Evolutionary conservation across 306 rosid species (phyloP).

Genomic region (Astragalus membranaceus): DNA sequence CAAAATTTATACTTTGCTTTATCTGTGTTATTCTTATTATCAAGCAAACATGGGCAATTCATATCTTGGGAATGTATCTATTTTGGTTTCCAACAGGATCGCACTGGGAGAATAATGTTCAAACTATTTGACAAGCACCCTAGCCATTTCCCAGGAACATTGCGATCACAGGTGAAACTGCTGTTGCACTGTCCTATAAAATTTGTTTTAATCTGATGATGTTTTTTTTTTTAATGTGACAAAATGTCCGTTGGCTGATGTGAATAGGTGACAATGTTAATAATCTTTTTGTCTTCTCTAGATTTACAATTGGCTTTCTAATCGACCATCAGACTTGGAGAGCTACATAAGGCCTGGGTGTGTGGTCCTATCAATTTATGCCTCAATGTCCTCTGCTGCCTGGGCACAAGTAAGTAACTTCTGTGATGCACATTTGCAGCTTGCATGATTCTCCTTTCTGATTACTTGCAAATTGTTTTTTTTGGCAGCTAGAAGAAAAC

Average conservation of each 20-base stretch:
- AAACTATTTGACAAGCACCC: constrained; percentile 92
- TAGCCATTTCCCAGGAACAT: constrained; percentile 66
- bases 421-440: constrained; percentile 10
- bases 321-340: constrained; percentile 86
- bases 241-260: neutral
- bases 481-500: constrained; percentile 70
- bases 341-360: constrained; percentile 96
- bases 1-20: neutral
- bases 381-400: constrained; percentile 58
- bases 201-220: neutral
- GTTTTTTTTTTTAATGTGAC: neutral
- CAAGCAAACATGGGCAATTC: neutral
- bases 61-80: constrained; percentile 4
- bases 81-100: constrained; percentile 49
- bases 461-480: constrained; percentile 21
- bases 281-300: neutral
- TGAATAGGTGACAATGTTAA: neutral
- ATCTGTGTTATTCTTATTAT: neutral
- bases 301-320: constrained; percentile 87
- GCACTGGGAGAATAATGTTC: constrained; percentile 74
- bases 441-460: constrained; percentile 21
- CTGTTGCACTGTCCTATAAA: neutral
- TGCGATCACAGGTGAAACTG: constrained; percentile 65
- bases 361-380: constrained; percentile 74
- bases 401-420: constrained; percentile 72